Evolutionary conservation across 2,329 filamentous ascomycete genomes (phyloP).

Genomic region (Leptoxyphium fumago): DNA sequence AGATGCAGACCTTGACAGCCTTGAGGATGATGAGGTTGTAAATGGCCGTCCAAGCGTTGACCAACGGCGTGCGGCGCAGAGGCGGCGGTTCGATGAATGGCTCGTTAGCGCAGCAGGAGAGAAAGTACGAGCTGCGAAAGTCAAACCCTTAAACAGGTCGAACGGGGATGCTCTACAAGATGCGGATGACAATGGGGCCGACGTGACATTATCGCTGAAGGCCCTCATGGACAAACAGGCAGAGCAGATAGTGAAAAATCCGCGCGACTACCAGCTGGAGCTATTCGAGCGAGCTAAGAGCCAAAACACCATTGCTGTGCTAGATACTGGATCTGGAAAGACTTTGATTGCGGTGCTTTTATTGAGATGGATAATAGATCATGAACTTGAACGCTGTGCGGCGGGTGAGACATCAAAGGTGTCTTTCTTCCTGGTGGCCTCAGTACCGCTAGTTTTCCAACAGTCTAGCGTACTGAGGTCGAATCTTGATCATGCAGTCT

Average conservation of each 20-base stretch:
- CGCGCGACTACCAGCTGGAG: slow-evolving; percentile 82
- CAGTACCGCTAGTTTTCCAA: slow-evolving; percentile 79
- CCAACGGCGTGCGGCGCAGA: slow-evolving; percentile 25
- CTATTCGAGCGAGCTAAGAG: slow-evolving; percentile 76
- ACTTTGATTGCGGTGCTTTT: slow-evolving; percentile 88
- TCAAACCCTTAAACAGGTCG: slow-evolving; percentile 12
- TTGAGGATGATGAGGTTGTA: background rate
- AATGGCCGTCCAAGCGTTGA: slow-evolving; percentile 16
- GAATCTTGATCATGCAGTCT: slow-evolving; percentile 65
- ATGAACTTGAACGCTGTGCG: slow-evolving; percentile 58
- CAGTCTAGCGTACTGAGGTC: slow-evolving; percentile 68
- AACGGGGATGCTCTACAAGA: slow-evolving; percentile 7
- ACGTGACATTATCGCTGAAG: slow-evolving; percentile 38
- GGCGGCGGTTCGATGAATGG: slow-evolving; percentile 27
- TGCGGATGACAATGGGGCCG: slow-evolving; percentile 16
- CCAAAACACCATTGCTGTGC: slow-evolving; percentile 79
- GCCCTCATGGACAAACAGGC: slow-evolving; percentile 39
- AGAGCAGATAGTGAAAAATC: slow-evolving; percentile 52
- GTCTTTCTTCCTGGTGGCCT: slow-evolving; percentile 77
- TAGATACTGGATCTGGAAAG: slow-evolving; percentile 92
- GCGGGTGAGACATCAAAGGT: slow-evolving; percentile 46
- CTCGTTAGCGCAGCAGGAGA: slow-evolving; percentile 28
- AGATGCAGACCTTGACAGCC: slow-evolving; percentile 3
- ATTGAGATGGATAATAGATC: slow-evolving; percentile 58
- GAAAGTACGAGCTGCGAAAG: slow-evolving; percentile 22